phyloP scores from a whole-genome alignment of 2,329 filamentous ascomycete genomes.

The Talaromyces amestolkiae region DNA sequence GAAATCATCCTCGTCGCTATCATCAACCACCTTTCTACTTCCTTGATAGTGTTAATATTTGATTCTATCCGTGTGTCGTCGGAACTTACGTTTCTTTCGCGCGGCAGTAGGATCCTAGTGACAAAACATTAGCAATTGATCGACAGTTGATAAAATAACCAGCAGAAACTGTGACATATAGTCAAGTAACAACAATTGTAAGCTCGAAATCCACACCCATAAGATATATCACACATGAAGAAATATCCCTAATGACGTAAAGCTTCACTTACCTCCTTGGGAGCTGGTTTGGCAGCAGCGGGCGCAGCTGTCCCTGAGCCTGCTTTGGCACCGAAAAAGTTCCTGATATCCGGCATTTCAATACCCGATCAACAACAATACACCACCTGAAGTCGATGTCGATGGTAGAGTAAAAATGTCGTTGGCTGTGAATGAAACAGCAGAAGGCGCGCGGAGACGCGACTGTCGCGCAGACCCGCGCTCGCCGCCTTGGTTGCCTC shows the following conservation, averaged over 20 bases:
- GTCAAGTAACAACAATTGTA: neutral
- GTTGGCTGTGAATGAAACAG: neutral
- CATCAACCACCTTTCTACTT: slow-evolving; percentile 70
- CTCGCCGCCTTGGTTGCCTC: slow-evolving; percentile 4
- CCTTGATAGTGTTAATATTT: slow-evolving; percentile 28
- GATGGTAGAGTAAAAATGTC: neutral
- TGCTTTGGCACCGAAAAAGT: slow-evolving; percentile 80
- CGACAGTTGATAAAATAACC: neutral
- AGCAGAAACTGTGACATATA: neutral
- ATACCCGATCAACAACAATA: neutral
- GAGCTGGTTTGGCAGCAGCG: slow-evolving; percentile 45
- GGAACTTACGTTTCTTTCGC: slow-evolving; percentile 18
- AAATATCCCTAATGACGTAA: slow-evolving; percentile 14
- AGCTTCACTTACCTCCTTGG: slow-evolving; percentile 42
- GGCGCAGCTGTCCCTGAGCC: slow-evolving; percentile 52
- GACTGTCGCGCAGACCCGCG: slow-evolving; percentile 18
- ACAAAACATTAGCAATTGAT: neutral
- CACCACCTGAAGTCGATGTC: neutral
- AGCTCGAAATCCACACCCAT: too few relatives aligned
- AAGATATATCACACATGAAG: neutral
- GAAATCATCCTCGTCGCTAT: slow-evolving; percentile 73
- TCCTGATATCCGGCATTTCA: slow-evolving; percentile 84
- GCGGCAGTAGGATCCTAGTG: slow-evolving; percentile 17
- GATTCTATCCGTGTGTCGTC: too few relatives aligned
- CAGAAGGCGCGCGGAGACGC: slow-evolving; percentile 26